Percentiles rank a stretch among this genome's conserved stretches.
phyloP scores from a whole-genome alignment of 495 filamentous ascomycete species.

The Aspergillus wentii region DNA sequence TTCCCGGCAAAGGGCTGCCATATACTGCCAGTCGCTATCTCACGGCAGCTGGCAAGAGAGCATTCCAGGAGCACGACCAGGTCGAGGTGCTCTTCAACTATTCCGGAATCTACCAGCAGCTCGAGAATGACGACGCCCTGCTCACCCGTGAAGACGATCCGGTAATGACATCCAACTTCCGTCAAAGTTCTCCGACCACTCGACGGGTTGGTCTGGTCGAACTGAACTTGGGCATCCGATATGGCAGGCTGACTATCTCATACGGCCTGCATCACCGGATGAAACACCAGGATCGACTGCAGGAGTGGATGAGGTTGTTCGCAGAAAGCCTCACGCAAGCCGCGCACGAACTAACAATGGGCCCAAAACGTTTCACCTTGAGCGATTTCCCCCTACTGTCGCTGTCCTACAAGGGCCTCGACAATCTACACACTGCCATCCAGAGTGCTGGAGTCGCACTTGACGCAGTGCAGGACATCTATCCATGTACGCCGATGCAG shows the following conservation, averaged over 20 bases:
- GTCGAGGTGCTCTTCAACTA: conserved; percentile 57
- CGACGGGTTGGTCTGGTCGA: background rate
- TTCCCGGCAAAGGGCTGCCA: conserved; percentile 24
- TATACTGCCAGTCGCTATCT: conserved; percentile 25
- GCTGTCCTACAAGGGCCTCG: no score
- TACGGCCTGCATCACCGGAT: no score
- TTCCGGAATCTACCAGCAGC: conserved; percentile 26
- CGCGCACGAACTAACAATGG: conserved; percentile 14
- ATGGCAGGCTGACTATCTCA: no score
- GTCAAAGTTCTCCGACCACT: background rate
- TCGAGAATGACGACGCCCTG: background rate
- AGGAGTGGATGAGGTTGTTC: background rate
- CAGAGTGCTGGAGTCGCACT: no score
- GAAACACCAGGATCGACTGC: background rate
- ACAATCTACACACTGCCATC: no score
- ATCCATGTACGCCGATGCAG: no score
- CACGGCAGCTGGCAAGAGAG: conserved; percentile 12
- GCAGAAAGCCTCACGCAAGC: background rate
- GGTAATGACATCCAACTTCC: background rate
- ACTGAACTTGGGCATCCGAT: no score
- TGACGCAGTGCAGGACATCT: no score
- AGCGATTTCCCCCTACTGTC: background rate
- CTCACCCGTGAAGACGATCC: background rate
- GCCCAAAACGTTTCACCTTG: background rate
- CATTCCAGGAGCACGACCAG: conserved; percentile 16